Base-by-base conservation (phyloP, 2,329 filamentous ascomycete genomes). In the Aureobasidium subglaciale region DNA sequence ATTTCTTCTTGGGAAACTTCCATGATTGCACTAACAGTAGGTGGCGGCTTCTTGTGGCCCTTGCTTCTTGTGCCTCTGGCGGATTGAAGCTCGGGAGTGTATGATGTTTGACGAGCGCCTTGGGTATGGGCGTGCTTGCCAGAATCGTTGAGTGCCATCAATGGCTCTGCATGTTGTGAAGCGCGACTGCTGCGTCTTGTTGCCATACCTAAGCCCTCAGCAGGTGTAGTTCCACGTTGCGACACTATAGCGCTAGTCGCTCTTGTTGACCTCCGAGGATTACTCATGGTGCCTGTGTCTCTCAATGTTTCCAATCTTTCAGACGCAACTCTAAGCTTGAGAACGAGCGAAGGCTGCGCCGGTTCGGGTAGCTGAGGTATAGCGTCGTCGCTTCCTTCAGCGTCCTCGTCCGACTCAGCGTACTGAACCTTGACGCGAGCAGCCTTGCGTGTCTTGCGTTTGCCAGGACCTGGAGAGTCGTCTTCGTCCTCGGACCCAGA, bases 131-230 rank as follows among this genome's bases (percentile, higher is more conserved):
- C 74, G 65, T 84, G 80, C 57, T 73, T 77, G 16, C 82, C 82
- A 7, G 81, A 83, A 59, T 80, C 78, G 3, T 81, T 79, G 41
- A 85, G 69, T 15, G 78, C 79, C 42, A 82, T 70, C 13, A 84
- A 75, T 30, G 79, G 75, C 32, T 79, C 76, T 24, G 79, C 75
- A 5, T 25, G n/a, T 4, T 78, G 71, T 22, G 77, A 82, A 16
- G 81, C 73, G 42, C 83, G 81, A 64, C 79, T 83, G 60, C 77
- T 83, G 59, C 81, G 75, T 60, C 82, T 72, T 35, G 70, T 72
- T 8, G 58, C 61, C 16, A 55, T 58, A 5, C 60, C 58, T 42
- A 55, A 54, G 30, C 58, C 53, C 10, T 58, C 52, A 18, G 54
- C 56, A 13, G 61, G 62, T 4, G 67, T 64, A 29, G 64, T 64